Evolutionary conservation across 2,329 filamentous ascomycete genomes (phyloP), one percentile per base, ranked within the genome.

Genomic region (Penicillium sp.): DNA sequence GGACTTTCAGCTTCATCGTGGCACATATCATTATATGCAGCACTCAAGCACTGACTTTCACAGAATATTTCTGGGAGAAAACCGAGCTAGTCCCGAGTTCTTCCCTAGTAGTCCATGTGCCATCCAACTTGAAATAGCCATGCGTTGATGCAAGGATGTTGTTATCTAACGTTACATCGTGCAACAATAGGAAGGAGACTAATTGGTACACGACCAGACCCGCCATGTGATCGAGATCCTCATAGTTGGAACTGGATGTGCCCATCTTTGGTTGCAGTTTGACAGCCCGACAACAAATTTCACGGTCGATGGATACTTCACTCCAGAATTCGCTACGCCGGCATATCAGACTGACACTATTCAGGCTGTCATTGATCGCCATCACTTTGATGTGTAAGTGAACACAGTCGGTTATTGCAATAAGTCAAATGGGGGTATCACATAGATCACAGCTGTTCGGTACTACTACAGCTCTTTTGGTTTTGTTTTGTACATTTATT

Each of bases 1-100:
- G 7, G 1, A 63, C 68, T 31, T 31, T 31, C 29, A 11, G 29
- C 10, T 31, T 31, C 10, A 31, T 31, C 10, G 11, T 11, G 27
- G 3, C 9, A 29, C 27, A 29, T 3, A 29, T 29, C 27, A 2
- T 29, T 79, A 27, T 74, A 80, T 5, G 71, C 76, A 9, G 68
- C 72, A 48, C 76, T 79, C 21, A 79, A 57, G 0, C 64, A 70
- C 43, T 79, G n/a, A 34, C 62, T 57, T 0, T 71, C 74, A 4
- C 68, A 63, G 52, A 71, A 79, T 0, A 72, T 78, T 27, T 27
- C 27, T 27, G 27, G 27, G 27, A 27, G 8, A 27, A 27, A 9
- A 27, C 27, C 27, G 27, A 27, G 27, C 27, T 27, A 27, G 27
- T 27, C 8, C 27, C 8, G 27, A 27, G 27, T 27, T 27, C 27